Conservation (phyloP, 2,329 filamentous ascomycete species). For the Botryotinia globosa region DNA sequence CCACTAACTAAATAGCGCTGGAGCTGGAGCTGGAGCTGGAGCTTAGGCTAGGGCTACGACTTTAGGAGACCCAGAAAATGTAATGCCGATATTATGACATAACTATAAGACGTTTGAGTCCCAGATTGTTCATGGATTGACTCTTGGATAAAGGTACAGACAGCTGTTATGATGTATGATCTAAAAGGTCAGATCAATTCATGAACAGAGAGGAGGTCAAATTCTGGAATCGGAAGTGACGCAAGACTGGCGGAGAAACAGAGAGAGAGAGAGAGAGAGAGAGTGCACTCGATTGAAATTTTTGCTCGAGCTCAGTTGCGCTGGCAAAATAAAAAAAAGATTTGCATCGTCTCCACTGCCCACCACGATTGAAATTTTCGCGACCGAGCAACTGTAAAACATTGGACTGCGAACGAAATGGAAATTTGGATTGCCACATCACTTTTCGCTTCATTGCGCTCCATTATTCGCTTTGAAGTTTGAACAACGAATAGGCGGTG, state of each 20-base stretch:
- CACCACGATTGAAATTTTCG: neutral
- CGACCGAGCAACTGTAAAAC: neutral
- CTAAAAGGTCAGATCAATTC: neutral
- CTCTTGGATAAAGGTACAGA: neutral
- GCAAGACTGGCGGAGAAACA: neutral
- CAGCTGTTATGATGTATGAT: neutral
- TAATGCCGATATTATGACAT: neutral
- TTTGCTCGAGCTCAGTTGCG: neutral
- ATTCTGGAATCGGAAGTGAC: neutral
- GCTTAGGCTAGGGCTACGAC: neutral
- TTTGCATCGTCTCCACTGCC: neutral
- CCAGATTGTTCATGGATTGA: neutral
- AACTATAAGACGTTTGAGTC: neutral
- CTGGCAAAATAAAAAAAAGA: neutral
- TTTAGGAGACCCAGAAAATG: neutral
- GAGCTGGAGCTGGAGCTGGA: neutral
- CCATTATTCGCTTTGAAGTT: neutral
- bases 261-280: neutral
- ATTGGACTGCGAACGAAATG: neutral
- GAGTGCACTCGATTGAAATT: neutral
- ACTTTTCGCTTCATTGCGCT: slow-evolving; percentile 2
- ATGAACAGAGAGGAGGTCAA: neutral
- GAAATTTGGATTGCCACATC: neutral
- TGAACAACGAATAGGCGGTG: neutral
- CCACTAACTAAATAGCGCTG: neutral